Evolutionary conservation across 257 asterid genomes (phyloP).

Genomic region (Solanum chaucha): DNA sequence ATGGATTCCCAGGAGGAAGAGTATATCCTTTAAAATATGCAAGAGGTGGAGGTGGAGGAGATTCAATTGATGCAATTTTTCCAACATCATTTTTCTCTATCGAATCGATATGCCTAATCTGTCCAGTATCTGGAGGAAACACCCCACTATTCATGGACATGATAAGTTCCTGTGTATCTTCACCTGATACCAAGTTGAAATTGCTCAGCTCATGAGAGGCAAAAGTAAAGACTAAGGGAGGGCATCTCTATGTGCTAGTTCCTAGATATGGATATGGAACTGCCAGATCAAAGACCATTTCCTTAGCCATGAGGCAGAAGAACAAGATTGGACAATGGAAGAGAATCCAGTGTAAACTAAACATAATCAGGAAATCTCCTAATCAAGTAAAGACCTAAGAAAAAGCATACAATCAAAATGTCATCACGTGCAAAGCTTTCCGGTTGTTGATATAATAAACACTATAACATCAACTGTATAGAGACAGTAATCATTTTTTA

Average conservation of each 20-base stretch:
- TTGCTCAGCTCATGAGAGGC: background rate
- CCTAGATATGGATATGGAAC: background rate
- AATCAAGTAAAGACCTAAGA: background rate
- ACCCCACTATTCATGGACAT: slow-evolving; percentile 5
- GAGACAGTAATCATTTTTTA: background rate
- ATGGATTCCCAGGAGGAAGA: slow-evolving; percentile 92
- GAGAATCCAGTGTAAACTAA: background rate
- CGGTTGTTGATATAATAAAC: background rate
- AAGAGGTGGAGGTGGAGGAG: slow-evolving; percentile 4
- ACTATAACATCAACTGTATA: background rate
- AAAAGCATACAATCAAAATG: background rate
- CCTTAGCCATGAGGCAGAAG: background rate
- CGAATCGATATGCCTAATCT: background rate
- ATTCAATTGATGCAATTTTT: slow-evolving; percentile 14
- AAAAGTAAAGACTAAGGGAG: background rate
- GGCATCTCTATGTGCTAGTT: background rate
- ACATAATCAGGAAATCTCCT: background rate
- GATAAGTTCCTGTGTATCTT: slow-evolving; percentile 35
- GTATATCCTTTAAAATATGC: slow-evolving; percentile 60
- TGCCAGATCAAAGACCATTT: background rate
- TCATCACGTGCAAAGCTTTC: background rate
- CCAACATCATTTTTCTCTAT: slow-evolving; percentile 4
- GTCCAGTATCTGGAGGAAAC: slow-evolving; percentile 23
- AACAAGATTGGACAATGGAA: background rate
- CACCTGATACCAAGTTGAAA: slow-evolving; percentile 41